Evolutionary conservation across 176 grass and related monocot genomes (phyloP).

Genomic region (Panicum miliaceum): DNA sequence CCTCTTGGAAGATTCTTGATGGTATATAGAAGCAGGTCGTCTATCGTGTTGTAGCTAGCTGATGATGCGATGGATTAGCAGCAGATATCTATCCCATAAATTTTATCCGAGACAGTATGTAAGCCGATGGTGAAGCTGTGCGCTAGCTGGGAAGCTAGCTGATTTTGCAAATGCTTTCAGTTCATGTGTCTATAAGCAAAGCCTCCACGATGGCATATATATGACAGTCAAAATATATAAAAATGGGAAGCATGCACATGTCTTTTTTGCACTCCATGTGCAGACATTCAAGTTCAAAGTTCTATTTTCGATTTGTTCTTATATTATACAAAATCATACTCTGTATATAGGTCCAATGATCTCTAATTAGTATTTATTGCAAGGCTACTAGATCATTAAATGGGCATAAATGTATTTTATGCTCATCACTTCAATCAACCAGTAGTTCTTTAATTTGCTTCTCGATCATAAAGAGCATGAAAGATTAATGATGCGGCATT

Average conservation of each 20-base stretch:
- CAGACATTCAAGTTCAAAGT: background rate
- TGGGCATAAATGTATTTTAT: background rate
- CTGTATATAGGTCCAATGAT: background rate
- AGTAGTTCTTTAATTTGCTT: background rate
- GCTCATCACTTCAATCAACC: background rate
- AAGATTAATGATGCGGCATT: conserved; percentile 7
- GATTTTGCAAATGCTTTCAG: background rate
- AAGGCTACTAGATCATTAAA: background rate
- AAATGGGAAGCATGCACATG: background rate
- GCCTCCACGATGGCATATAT: background rate
- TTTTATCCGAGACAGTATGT: background rate
- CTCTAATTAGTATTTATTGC: background rate
- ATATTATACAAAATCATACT: background rate
- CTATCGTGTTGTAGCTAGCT: background rate
- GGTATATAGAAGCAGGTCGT: background rate
- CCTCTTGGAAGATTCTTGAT: background rate
- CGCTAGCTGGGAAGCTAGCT: background rate
- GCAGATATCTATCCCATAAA: background rate
- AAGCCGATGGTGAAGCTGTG: background rate
- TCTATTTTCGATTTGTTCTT: background rate
- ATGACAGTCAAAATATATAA: background rate
- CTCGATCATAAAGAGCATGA: background rate
- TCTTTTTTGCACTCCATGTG: background rate
- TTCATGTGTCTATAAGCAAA: background rate
- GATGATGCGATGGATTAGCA: background rate